phyloP scores from a whole-genome alignment of 139 green algal species.

The Chlamydomonas sphaeroides region DNA sequence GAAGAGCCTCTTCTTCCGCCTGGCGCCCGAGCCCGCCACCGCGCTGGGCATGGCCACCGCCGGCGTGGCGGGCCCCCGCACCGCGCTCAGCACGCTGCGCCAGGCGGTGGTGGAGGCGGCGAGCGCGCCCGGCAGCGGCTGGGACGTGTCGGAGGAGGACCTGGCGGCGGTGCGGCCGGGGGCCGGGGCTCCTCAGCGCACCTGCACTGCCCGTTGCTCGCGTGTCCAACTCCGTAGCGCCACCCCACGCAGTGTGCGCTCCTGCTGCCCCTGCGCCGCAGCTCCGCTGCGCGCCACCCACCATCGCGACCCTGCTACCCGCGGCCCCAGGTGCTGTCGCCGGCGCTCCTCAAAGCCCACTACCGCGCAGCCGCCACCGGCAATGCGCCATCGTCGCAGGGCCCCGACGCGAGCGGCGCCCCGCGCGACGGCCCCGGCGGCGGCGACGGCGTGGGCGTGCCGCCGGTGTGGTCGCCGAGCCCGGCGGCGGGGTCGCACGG shows the following conservation, averaged over 20 bases:
- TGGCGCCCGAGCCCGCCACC: not conserved
- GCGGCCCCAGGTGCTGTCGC: too few relatives aligned
- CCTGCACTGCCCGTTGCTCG: too few relatives aligned
- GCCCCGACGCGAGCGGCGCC: not conserved
- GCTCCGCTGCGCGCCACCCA: too few relatives aligned
- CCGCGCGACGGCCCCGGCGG: not conserved
- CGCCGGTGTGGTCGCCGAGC: slow-evolving; percentile 29
- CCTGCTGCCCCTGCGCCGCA: too few relatives aligned
- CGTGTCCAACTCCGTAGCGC: too few relatives aligned
- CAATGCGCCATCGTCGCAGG: too few relatives aligned
- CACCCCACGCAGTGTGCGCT: too few relatives aligned
- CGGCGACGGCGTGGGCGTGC: slow-evolving; percentile 12
- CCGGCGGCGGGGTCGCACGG: too few relatives aligned
- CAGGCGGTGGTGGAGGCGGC: slow-evolving; percentile 23
- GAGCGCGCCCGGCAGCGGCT: slow-evolving; percentile 30
- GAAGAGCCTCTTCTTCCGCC: slow-evolving; percentile 27
- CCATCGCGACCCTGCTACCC: too few relatives aligned
- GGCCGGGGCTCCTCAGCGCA: too few relatives aligned
- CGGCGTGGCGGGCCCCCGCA: slow-evolving; percentile 17
- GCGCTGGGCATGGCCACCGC: not conserved
- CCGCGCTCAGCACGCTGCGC: slow-evolving; percentile 8
- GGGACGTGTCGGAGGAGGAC: slow-evolving; percentile 30
- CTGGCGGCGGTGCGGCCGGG: slow-evolving; percentile 25
- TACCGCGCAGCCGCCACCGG: not conserved
- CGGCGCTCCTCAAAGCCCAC: not conserved